Evolutionary conservation across 768 basidiomycete genomes (phyloP).

Genomic region (Cystobasidium onofrii): DNA sequence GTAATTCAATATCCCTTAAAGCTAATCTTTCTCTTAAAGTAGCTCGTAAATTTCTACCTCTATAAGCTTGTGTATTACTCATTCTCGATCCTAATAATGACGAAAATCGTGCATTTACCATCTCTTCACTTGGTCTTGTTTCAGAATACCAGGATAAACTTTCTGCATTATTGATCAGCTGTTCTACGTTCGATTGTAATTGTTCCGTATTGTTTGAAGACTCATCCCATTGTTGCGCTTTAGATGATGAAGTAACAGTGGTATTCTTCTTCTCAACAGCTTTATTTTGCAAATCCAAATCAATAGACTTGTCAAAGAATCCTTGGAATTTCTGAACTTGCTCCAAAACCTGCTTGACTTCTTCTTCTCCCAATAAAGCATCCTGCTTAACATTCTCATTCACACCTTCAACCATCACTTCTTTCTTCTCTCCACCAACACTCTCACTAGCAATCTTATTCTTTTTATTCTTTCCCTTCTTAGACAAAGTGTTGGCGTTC

Average conservation of each 20-base stretch:
- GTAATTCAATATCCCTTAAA: neutral
- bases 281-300: neutral
- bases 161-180: too few species aligned
- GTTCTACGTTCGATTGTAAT: neutral
- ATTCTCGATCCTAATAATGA: neutral
- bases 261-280: neutral
- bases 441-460: neutral
- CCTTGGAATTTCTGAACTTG: constrained; percentile 16
- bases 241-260: neutral
- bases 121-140: neutral
- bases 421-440: neutral
- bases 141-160: neutral
- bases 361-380: neutral
- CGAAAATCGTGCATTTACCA: neutral
- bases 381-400: neutral
- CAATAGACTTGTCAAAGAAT: constrained; percentile 26
- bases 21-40: constrained; percentile 6
- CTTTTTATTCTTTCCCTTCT: neutral
- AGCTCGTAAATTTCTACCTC: constrained; percentile 16
- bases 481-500: neutral
- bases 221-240: neutral
- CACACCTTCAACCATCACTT: neutral
- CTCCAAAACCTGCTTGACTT: neutral
- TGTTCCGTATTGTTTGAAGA: neutral
- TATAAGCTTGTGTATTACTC: constrained; percentile 2